Conservation (phyloP, 139 green algal species). For the Deuterostichococcus epilithicus region DNA sequence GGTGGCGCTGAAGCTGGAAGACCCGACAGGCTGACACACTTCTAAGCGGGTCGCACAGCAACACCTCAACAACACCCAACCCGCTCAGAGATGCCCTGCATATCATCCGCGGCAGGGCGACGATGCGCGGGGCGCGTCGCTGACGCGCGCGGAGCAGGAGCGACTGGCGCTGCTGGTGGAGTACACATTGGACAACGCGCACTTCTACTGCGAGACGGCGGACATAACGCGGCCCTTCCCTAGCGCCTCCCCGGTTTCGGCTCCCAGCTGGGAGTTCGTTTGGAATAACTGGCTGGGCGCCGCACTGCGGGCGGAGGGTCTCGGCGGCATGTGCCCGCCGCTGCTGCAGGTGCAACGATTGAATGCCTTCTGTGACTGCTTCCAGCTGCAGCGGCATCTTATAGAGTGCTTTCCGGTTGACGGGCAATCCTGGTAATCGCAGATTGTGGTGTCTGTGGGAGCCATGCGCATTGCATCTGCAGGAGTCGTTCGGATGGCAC, state of each 20-base stretch:
- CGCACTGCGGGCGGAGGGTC: slow-evolving; percentile 57
- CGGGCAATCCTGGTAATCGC: no score
- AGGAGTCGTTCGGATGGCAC: no score
- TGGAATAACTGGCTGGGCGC: slow-evolving; percentile 82
- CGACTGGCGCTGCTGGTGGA: slow-evolving; percentile 42
- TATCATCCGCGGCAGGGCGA: not conserved
- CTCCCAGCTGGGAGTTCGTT: slow-evolving; percentile 79
- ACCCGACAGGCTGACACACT: no score
- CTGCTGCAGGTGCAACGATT: slow-evolving; percentile 67
- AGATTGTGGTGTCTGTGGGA: no score
- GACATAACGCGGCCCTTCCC: slow-evolving; percentile 93
- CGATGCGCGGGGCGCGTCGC: slow-evolving; percentile 7
- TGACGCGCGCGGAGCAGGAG: slow-evolving; percentile 35
- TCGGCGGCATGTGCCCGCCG: slow-evolving; percentile 72
- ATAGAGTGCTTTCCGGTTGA: no score
- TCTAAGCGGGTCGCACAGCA: not conserved
- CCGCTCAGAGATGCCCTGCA: slow-evolving; percentile 10
- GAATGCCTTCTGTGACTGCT: no score
- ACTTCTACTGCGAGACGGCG: slow-evolving; percentile 93
- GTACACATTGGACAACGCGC: slow-evolving; percentile 66
- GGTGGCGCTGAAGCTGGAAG: no score
- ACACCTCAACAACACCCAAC: not conserved
- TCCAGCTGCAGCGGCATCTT: no score
- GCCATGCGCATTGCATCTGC: no score
- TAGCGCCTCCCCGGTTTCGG: slow-evolving; percentile 22